Percentiles rank a stretch among this genome's conserved stretches.
Evolutionary conservation across 495 filamentous ascomycete genomes (phyloP).

Genomic region (Cercophora newfieldiana): DNA sequence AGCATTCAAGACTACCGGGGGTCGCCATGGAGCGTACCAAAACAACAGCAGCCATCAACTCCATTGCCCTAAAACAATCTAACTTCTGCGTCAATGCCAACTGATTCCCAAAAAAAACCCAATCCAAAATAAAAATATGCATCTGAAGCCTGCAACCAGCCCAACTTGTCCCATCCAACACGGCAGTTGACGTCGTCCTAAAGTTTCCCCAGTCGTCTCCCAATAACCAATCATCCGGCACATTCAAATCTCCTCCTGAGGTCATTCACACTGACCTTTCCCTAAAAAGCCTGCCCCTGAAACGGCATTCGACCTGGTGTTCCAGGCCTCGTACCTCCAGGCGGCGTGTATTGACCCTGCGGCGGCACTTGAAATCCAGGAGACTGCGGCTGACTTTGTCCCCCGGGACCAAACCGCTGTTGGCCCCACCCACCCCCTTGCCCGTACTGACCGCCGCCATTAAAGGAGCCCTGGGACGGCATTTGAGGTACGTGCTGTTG

Average conservation of each 20-base stretch:
- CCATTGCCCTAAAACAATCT: not conserved
- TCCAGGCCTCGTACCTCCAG: slow-evolving; percentile 25
- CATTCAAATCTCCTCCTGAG: slow-evolving; percentile 23
- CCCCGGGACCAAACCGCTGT: slow-evolving; percentile 33
- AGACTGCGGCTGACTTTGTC: slow-evolving; percentile 31
- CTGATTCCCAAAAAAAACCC: not conserved
- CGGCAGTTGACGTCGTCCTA: not conserved
- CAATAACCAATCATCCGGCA: not conserved
- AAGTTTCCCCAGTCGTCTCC: not conserved
- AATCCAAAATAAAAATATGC: not conserved
- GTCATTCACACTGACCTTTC: slow-evolving; percentile 20
- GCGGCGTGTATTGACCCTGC: slow-evolving; percentile 33
- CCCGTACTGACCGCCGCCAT: slow-evolving; percentile 9
- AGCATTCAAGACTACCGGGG: no score
- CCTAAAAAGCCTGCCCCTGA: slow-evolving; percentile 45
- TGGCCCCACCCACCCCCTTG: slow-evolving; percentile 20
- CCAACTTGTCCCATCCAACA: not conserved
- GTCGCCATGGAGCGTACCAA: no score
- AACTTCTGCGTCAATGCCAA: not conserved
- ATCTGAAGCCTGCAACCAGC: not conserved
- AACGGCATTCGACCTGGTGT: slow-evolving; percentile 35
- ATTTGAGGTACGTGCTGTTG: slow-evolving; percentile 23
- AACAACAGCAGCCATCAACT: not conserved
- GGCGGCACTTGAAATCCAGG: slow-evolving; percentile 32
- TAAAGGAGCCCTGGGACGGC: slow-evolving; percentile 21